phyloP scores from a whole-genome alignment of 1,139 yeast species.

The Saccharomycopsis hybrid region DNA sequence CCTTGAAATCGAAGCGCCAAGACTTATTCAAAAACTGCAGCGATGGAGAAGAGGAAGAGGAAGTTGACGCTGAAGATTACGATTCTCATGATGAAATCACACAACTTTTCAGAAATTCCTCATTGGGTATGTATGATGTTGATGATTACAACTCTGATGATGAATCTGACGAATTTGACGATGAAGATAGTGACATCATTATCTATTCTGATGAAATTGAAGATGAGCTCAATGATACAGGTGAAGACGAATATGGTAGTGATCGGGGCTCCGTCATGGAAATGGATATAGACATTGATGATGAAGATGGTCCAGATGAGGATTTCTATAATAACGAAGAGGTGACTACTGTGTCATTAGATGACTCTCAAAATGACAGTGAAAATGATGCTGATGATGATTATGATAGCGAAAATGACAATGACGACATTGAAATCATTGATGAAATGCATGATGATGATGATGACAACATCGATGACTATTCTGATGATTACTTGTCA shows the following conservation, averaged over 20 bases:
- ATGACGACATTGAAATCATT: constrained; percentile 25
- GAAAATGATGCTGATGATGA: constrained; percentile 31
- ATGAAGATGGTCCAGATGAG: constrained; percentile 25
- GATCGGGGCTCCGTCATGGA: constrained; percentile 30
- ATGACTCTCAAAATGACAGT: constrained; percentile 31
- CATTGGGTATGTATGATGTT: constrained; percentile 90
- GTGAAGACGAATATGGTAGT: constrained; percentile 26
- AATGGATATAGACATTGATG: constrained; percentile 26
- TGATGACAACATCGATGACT: constrained; percentile 22
- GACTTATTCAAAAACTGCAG: constrained; percentile 45
- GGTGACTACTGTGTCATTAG: constrained; percentile 8
- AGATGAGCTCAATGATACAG: constrained; percentile 24
- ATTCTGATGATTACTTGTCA: constrained; percentile 25
- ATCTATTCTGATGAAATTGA: constrained; percentile 23
- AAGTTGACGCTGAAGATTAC: constrained; percentile 46
- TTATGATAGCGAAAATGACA: constrained; percentile 25
- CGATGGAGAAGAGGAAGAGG: constrained; percentile 53
- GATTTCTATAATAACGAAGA: constrained; percentile 27
- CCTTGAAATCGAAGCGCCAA: constrained; percentile 52
- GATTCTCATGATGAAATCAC: constrained; percentile 68
- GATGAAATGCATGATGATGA: constrained; percentile 26
- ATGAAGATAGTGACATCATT: constrained; percentile 23
- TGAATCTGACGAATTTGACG: constrained; percentile 31
- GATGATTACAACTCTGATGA: constrained; percentile 67
- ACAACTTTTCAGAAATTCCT: constrained; percentile 73